Percentiles rank a stretch among this genome's conserved stretches.
Evolutionary conservation across 129 eudicot species (phyloP).

Genomic region (Oenanthe sinensis): DNA sequence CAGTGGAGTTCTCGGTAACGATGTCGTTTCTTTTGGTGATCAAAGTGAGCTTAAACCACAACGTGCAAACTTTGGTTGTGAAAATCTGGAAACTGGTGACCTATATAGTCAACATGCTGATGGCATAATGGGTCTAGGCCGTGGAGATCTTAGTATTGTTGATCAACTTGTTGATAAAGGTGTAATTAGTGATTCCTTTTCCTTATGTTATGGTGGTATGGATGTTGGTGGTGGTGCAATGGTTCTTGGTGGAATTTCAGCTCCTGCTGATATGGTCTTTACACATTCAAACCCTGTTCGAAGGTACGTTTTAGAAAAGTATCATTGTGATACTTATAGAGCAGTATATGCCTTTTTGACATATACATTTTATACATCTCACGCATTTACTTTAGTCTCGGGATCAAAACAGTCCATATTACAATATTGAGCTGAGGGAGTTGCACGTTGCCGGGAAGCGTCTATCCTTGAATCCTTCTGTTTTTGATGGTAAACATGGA

Average conservation of each 20-base stretch:
- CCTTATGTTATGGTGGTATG: constrained; percentile 97
- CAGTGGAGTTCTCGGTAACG: constrained; percentile 92
- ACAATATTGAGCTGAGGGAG: constrained; percentile 97
- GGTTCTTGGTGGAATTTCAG: constrained; percentile 87
- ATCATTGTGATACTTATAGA: constrained; percentile 21
- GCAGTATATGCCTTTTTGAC: constrained; percentile 40
- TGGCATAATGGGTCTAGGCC: constrained; percentile 99
- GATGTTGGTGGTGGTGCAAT: constrained; percentile 98
- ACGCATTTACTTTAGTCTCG: constrained; percentile 99
- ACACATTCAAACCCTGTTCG: constrained; percentile 77
- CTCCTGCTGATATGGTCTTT: constrained; percentile 78
- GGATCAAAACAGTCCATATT: constrained; percentile 99
- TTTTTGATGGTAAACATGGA: constrained; percentile 82
- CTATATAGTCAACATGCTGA: constrained; percentile 95
- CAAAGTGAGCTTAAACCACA: constrained; percentile 87
- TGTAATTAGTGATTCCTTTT: constrained; percentile 87
- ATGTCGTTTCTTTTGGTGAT: constrained; percentile 81
- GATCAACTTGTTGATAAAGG: constrained; percentile 90
- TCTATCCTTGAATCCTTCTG: constrained; percentile 46
- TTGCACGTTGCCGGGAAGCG: constrained; percentile 89
- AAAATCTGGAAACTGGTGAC: constrained; percentile 87
- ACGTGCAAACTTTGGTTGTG: constrained; percentile 91
- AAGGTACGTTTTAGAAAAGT: constrained; percentile 55
- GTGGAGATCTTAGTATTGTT: constrained; percentile 82
- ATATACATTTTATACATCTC: constrained; percentile 76